Conservation (phyloP, 306 rosid genomes). For the Cicer pinnatifidum region DNA sequence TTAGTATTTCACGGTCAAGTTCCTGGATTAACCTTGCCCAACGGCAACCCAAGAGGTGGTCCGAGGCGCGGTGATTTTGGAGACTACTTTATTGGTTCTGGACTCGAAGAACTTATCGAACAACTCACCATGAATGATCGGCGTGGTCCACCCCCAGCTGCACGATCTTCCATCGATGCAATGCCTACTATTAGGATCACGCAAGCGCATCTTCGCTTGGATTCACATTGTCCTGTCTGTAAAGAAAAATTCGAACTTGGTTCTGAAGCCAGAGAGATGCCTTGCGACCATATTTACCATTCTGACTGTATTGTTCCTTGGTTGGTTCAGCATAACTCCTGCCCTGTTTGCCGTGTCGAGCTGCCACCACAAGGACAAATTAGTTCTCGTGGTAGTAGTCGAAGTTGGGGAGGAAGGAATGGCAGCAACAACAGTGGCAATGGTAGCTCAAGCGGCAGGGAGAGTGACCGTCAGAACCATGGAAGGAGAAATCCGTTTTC, state of each 20-base stretch:
- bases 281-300: constrained; percentile 85
- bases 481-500: constrained; percentile 65
- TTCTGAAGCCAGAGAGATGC: constrained; percentile 77
- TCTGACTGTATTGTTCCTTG: constrained; percentile 83
- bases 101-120: constrained; percentile 64
- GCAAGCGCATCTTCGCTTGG: constrained; percentile 59
- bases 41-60: constrained; percentile 55
- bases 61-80: constrained; percentile 54
- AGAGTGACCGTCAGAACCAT: constrained; percentile 46
- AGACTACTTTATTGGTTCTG: constrained; percentile 59
- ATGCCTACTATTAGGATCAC: constrained; percentile 74
- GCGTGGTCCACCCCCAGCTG: constrained; percentile 76
- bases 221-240: constrained; percentile 81
- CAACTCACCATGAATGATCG: constrained; percentile 67
- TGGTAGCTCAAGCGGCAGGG: constrained; percentile 46
- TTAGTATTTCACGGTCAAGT: constrained; percentile 60
- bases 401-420: constrained; percentile 49
- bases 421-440: constrained; percentile 32
- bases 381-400: constrained; percentile 38
- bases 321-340: constrained; percentile 77
- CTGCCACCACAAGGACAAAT: constrained; percentile 62
- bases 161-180: constrained; percentile 67
- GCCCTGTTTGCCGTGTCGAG: constrained; percentile 87
- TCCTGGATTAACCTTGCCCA: constrained; percentile 52
- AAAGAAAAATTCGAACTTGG: constrained; percentile 74